phyloP scores from a whole-genome alignment of 768 basidiomycete species.

The Tylopilus subfusipes region DNA sequence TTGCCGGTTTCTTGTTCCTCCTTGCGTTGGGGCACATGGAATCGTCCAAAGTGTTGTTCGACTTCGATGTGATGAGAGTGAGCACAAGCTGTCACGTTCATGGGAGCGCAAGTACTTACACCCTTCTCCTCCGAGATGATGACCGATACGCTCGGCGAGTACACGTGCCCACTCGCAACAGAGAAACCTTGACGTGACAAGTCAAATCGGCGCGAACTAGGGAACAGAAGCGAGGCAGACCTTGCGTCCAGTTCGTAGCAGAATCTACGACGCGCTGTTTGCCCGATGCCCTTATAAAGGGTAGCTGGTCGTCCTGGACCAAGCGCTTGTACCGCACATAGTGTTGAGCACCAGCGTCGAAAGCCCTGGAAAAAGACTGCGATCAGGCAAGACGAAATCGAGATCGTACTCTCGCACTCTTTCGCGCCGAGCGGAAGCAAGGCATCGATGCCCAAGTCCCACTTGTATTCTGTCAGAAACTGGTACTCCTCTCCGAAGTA shows the following conservation, averaged over 20 bases:
- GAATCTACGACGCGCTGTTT: constrained; percentile 60
- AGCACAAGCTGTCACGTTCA: neutral
- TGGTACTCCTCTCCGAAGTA: constrained; percentile 45
- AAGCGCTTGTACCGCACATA: constrained; percentile 54
- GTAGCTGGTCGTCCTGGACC: constrained; percentile 41
- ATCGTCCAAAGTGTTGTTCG: constrained; percentile 69
- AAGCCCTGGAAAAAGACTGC: constrained; percentile 35
- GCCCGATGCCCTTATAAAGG: constrained; percentile 52
- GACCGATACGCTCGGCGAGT: constrained; percentile 50
- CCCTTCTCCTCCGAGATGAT: constrained; percentile 45
- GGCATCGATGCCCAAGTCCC: constrained; percentile 53
- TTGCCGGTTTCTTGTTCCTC: constrained; percentile 40
- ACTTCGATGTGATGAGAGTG: constrained; percentile 25
- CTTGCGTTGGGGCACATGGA: constrained; percentile 59
- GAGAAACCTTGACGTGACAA: constrained; percentile 50
- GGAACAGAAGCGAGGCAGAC: constrained; percentile 28
- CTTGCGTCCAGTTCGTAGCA: constrained; percentile 67
- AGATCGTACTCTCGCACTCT: constrained; percentile 43
- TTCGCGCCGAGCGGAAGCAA: constrained; percentile 65
- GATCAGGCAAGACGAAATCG: neutral
- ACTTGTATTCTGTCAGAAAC: constrained; percentile 60
- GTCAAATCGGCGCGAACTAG: neutral
- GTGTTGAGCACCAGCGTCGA: constrained; percentile 48
- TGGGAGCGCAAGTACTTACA: constrained; percentile 34
- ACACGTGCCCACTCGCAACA: constrained; percentile 42